These are phyloP conservation scores for Yamadazyma pseudoaaseri DNA, from an alignment of 1,139 yeast species.

Conservation along the genomic window DNA sequence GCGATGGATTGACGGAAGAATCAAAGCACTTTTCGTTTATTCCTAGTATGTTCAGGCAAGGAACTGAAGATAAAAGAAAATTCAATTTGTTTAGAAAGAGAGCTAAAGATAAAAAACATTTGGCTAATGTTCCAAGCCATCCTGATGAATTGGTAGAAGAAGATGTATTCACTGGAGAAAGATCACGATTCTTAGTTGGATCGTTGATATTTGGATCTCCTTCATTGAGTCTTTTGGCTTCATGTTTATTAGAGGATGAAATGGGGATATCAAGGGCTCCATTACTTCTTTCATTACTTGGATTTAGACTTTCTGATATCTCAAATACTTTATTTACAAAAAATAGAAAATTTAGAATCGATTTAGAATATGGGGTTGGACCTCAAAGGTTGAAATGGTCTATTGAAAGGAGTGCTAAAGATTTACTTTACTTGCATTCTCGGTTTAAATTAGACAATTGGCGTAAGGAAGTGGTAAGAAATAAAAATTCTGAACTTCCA, in stretches of 20 bases:
- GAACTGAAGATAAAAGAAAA: slow-evolving; percentile 15
- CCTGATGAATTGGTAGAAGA: slow-evolving; percentile 21
- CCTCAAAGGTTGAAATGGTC: slow-evolving; percentile 78
- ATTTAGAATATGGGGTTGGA: slow-evolving; percentile 89
- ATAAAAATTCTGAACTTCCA: slow-evolving; percentile 26
- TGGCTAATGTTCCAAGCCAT: slow-evolving; percentile 18
- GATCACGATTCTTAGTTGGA: slow-evolving; percentile 65
- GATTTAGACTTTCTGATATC: slow-evolving; percentile 59
- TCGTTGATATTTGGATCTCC: slow-evolving; percentile 76
- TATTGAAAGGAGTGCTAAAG: slow-evolving; percentile 69
- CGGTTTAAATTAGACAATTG: slow-evolving; percentile 54
- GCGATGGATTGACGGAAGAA: slow-evolving; percentile 6
- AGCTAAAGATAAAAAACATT: slow-evolving; percentile 23
- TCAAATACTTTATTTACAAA: slow-evolving; percentile 41
- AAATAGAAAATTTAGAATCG: slow-evolving; percentile 60
- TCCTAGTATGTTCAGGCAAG: slow-evolving; percentile 14
- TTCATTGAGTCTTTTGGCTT: slow-evolving; percentile 72
- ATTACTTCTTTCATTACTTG: slow-evolving; percentile 67
- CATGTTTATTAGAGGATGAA: slow-evolving; percentile 76
- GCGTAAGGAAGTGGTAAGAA: slow-evolving; percentile 33
- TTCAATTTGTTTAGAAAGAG: slow-evolving; percentile 26
- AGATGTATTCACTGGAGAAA: slow-evolving; percentile 36
- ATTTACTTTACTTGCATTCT: slow-evolving; percentile 66
- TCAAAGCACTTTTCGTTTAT: slow-evolving; percentile 12
- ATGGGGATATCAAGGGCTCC: slow-evolving; percentile 81